A percentile compares a stretch with the other conserved stretches of the same genome.
phyloP scores from a whole-genome alignment of 2,329 filamentous ascomycete species.

The Ophioceras dolichostomum region DNA sequence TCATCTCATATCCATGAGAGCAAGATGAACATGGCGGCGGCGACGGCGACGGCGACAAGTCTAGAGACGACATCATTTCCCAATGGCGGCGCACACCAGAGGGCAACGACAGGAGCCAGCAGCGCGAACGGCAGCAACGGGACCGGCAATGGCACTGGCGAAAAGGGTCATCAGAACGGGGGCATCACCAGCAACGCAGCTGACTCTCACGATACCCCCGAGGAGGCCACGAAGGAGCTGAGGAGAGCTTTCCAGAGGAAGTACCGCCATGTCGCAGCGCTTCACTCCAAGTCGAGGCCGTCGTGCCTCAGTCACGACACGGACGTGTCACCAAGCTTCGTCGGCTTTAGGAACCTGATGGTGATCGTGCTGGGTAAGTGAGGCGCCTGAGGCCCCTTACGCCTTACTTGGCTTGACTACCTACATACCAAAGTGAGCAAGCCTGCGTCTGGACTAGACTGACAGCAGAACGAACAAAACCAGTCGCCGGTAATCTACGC shows the following conservation, averaged over 20 bases:
- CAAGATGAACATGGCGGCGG: conserved; percentile 18
- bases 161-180: neutral
- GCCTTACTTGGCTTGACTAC: conserved; percentile 1
- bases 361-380: conserved; percentile 79
- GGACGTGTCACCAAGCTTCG: conserved; percentile 62
- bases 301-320: conserved; percentile 85
- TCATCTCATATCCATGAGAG: conserved; percentile 1
- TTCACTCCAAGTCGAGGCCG: conserved; percentile 59
- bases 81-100: neutral
- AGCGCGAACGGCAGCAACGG: too few relatives aligned
- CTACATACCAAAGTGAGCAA: neutral
- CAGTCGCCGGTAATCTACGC: conserved; percentile 84
- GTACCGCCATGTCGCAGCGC: conserved; percentile 85
- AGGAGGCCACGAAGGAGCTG: conserved; percentile 14
- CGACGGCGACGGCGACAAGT: conserved; percentile 23
- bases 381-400: too few relatives aligned
- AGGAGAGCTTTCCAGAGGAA: conserved; percentile 40
- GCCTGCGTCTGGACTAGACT: too few relatives aligned
- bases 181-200: neutral
- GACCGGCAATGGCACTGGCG: neutral
- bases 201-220: neutral
- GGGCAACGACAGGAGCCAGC: conserved; percentile 14
- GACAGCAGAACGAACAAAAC: too few relatives aligned
- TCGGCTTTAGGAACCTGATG: conserved; percentile 94
- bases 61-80: too few relatives aligned